Conservation (phyloP, 2,329 filamentous ascomycete genomes). For the Diplocarpon rosae region DNA sequence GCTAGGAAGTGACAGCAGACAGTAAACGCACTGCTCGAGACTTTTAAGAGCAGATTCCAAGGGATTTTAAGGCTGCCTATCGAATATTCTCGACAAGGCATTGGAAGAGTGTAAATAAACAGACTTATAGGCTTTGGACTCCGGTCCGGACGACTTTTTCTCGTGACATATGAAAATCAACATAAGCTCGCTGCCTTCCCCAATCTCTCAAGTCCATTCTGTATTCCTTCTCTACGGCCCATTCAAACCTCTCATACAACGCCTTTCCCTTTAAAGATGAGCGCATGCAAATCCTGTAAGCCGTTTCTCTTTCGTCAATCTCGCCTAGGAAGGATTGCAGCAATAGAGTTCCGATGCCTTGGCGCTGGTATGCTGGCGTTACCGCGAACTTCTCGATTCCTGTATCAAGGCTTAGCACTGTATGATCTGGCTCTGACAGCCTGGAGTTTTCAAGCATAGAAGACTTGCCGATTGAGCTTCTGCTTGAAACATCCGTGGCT, state of each 20-base stretch:
- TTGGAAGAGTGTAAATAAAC: no score
- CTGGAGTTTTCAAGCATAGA: no score
- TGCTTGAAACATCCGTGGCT: background rate
- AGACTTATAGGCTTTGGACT: background rate
- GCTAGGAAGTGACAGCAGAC: no score
- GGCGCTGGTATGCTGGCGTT: background rate
- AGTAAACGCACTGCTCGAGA: no score
- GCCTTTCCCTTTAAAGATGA: background rate
- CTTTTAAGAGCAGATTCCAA: no score
- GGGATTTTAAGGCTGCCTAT: no score
- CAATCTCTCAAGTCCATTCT: slow-evolving; percentile 4
- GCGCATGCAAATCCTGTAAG: background rate
- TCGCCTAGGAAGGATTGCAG: background rate
- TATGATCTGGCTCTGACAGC: no score
- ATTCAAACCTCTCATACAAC: slow-evolving; percentile 8
- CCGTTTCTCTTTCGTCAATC: background rate
- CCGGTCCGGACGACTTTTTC: background rate
- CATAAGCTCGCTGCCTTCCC: background rate
- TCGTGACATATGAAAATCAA: slow-evolving; percentile 5
- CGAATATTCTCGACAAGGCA: no score
- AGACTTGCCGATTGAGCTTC: background rate
- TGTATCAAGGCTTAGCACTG: background rate
- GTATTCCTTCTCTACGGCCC: background rate
- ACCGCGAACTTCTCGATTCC: slow-evolving; percentile 2
- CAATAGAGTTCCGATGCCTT: background rate